phyloP scores from a whole-genome alignment of 1,284 basidiomycete species.

The Retiboletus fuscus region DNA sequence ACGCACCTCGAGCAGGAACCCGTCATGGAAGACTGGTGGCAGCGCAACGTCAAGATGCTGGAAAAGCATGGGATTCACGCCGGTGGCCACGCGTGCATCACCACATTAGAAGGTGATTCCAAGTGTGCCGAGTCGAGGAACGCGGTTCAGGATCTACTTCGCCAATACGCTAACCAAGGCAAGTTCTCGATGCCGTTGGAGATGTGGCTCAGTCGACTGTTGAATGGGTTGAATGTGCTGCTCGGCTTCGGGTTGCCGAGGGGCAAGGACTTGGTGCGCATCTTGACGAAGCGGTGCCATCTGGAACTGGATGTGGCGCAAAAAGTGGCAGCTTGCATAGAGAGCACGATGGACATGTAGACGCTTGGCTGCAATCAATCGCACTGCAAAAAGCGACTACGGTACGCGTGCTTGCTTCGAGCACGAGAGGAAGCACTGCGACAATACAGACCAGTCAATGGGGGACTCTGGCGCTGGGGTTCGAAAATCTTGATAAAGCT shows the following conservation, averaged over 20 bases:
- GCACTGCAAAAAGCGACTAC: no score
- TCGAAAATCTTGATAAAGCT: no score
- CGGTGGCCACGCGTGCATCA: conserved; percentile 42
- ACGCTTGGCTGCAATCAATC: not conserved
- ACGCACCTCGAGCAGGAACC: conserved; percentile 51
- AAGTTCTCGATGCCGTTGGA: conserved; percentile 43
- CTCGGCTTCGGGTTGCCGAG: conserved; percentile 32
- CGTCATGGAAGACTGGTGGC: conserved; percentile 44
- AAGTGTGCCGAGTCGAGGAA: conserved; percentile 41
- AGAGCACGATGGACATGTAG: conserved; percentile 24
- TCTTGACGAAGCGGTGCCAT: conserved; percentile 43
- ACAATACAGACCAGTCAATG: no score
- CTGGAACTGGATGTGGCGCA: conserved; percentile 40
- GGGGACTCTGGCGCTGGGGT: no score
- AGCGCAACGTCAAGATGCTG: conserved; percentile 31
- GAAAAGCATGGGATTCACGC: conserved; percentile 34
- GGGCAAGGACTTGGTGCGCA: conserved; percentile 33
- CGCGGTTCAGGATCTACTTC: conserved; percentile 37
- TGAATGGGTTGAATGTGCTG: conserved; percentile 37
- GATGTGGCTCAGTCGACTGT: conserved; percentile 36
- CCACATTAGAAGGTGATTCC: conserved; percentile 36
- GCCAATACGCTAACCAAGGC: conserved; percentile 34
- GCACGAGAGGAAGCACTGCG: no score
- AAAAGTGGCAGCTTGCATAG: conserved; percentile 41
- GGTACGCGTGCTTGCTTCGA: no score